phyloP scores from a whole-genome alignment of 495 filamentous ascomycete genomes.

The Hapsidospora chrysogenum region DNA sequence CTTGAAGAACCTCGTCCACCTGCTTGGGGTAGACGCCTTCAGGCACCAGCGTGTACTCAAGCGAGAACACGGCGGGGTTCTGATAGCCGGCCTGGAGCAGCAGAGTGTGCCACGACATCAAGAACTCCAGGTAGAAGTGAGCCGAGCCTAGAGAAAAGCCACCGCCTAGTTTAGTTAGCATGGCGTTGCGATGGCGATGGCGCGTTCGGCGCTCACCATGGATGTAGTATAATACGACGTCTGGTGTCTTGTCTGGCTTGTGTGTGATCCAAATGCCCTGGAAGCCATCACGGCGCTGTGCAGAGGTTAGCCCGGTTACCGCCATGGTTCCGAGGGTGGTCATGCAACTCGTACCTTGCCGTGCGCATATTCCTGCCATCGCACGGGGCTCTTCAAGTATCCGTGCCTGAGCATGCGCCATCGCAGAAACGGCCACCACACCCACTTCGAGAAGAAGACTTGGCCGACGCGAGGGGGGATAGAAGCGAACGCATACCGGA shows the following conservation, averaged over 20 bases:
- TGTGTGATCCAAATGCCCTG: conserved; percentile 45
- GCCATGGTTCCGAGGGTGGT: neutral
- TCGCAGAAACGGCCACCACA: conserved; percentile 51
- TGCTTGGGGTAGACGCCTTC: conserved; percentile 53
- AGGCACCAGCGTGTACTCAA: conserved; percentile 69
- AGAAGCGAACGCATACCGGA: conserved; percentile 57
- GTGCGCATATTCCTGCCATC: conserved; percentile 37
- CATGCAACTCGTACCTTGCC: conserved; percentile 16
- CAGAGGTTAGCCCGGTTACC: neutral
- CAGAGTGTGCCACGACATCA: conserved; percentile 44
- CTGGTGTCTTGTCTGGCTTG: conserved; percentile 34
- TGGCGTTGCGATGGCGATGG: no score
- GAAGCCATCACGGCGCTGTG: conserved; percentile 15
- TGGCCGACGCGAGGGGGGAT: conserved; percentile 47
- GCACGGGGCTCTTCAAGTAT: conserved; percentile 36
- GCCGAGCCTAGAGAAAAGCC: conserved; percentile 63
- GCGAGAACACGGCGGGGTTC: conserved; percentile 61
- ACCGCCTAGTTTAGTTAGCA: conserved; percentile 29
- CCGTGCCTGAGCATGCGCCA: conserved; percentile 62
- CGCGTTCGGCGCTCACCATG: conserved; percentile 40
- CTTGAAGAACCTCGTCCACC: conserved; percentile 43
- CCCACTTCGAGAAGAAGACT: conserved; percentile 59
- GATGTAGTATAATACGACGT: conserved; percentile 55
- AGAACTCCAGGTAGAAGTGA: conserved; percentile 71
- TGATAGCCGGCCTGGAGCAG: conserved; percentile 39